Conservation (phyloP, 352 stramenopile species). For the Nothophytophthora sp. region DNA sequence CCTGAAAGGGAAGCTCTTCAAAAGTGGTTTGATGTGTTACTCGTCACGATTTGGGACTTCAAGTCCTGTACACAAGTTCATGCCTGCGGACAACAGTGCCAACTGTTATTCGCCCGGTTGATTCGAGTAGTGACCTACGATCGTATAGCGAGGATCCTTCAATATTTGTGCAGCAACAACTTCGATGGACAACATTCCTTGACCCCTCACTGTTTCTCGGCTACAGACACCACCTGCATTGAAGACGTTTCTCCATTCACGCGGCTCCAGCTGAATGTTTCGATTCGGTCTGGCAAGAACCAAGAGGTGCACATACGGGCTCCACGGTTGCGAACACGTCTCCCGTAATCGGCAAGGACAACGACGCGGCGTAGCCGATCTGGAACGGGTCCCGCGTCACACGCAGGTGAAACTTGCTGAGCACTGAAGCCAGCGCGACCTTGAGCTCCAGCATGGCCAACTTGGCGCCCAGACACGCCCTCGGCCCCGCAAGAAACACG, state of each 20-base stretch:
- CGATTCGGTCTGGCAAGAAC: background rate
- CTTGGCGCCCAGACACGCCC: conserved; percentile 61
- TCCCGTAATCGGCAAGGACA: conserved; percentile 44
- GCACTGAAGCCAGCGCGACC: conserved; percentile 40
- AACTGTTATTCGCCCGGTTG: conserved; percentile 92
- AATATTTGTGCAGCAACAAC: no score
- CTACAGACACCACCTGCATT: no score
- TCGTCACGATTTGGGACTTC: conserved; percentile 55
- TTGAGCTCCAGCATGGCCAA: conserved; percentile 69
- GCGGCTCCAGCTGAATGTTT: conserved; percentile 17
- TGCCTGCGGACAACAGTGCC: conserved; percentile 93
- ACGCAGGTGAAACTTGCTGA: conserved; percentile 38
- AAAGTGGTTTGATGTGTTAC: conserved; percentile 36
- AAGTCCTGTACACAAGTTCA: conserved; percentile 90
- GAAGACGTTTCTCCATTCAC: conserved; percentile 6
- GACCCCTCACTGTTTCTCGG: no score
- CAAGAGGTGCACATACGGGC: background rate
- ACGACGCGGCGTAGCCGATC: conserved; percentile 38
- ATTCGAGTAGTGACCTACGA: conserved; percentile 82
- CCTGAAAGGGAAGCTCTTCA: conserved; percentile 32
- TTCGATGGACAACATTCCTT: no score
- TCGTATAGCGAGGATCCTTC: conserved; percentile 72
- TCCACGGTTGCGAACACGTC: conserved; percentile 28
- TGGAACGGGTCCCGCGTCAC: conserved; percentile 28
- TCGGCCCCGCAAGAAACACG: conserved; percentile 63